A percentile compares a stretch with the other conserved stretches of the same genome.
phyloP scores from a whole-genome alignment of 345 rosid genomes.

The Melastoma malabathricum region DNA sequence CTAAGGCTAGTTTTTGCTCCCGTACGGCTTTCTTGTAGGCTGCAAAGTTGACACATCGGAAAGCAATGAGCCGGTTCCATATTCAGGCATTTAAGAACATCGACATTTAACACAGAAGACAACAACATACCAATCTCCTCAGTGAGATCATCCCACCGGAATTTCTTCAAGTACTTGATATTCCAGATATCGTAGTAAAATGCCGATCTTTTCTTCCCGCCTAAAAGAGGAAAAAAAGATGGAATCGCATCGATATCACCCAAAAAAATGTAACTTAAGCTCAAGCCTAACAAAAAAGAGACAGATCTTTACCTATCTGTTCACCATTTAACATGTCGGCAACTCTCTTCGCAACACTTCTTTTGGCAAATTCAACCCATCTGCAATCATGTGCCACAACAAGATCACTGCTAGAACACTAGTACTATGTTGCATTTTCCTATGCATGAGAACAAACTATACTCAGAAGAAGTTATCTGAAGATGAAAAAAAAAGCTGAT shows the following conservation, averaged over 20 bases:
- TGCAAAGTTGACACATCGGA: conserved; percentile 16
- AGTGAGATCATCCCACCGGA: conserved; percentile 94
- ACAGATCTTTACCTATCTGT: conserved; percentile 49
- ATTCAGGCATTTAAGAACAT: no score
- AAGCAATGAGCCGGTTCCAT: not conserved
- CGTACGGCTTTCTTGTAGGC: conserved; percentile 71
- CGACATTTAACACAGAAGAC: conserved; percentile 1
- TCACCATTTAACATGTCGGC: conserved; percentile 84
- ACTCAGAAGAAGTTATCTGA: not conserved
- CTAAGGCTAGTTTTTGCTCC: conserved; percentile 73
- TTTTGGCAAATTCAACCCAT: conserved; percentile 88
- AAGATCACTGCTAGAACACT: not conserved
- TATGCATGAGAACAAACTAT: not conserved
- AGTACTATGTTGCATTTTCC: not conserved
- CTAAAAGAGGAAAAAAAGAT: conserved; percentile 18
- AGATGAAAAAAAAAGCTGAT: not conserved
- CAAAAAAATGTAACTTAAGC: not conserved
- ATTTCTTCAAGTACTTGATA: conserved; percentile 84
- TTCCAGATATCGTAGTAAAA: conserved; percentile 84
- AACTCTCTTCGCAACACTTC: conserved; percentile 60
- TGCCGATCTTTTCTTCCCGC: conserved; percentile 78
- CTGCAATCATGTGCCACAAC: conserved; percentile 19
- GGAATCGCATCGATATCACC: not conserved
- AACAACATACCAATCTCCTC: conserved; percentile 56
- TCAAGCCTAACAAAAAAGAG: not conserved